Evolutionary conservation across 2,329 filamentous ascomycete species (phyloP), one percentile per base, ranked within the genome.

Genomic region (Epichloe amarillans): DNA sequence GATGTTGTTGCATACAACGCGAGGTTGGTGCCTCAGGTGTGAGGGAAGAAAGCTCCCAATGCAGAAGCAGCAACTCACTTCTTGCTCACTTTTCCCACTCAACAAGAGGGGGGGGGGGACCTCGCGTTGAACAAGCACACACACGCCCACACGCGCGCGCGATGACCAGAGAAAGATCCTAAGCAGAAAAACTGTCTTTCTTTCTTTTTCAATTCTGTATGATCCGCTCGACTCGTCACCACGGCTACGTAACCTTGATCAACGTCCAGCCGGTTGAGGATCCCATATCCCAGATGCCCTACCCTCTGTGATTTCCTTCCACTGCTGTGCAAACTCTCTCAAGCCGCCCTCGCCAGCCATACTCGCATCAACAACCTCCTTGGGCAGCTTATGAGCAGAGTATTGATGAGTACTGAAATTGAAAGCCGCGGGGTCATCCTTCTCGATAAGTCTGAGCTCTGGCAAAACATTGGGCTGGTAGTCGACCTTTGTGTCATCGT

Each of bases 301-400:
- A 5, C 69, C 66, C 43, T 70, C 68, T 0, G 70, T 72, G 44
- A 80, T 72, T 54, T 83, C 75, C 61, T 80, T 82, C 87, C 86
- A 91, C 62, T 83, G 78, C 57, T 76, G 75, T 54, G 86, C 80
- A 69, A 93, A 90, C 67, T 95, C 89, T 54, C 83, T 76, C 70
- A 97, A 76, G 0, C 84, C 85, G 3, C 85, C 86, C 50, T 86
- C 80, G 3, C 86, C 85, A 1, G 76, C 76, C 57, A 77, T 60
- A 57, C 80, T 78, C 19, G 82, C 82, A 58, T 84, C 80, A 3
- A 96, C 90, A 2, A 97, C 88, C 59, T 98, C 93, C 65, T 84
- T 89, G 0, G 93, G 93, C 58, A 98, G 70, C 68, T 97, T 98
- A 64, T 97, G 91, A 3, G 93, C 91, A 54, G 89, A 95, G 66